A percentile compares a stretch with the other conserved stretches of the same genome.
Conservation (phyloP, 1,139 yeast species). For the Yamadazyma mexicana region DNA sequence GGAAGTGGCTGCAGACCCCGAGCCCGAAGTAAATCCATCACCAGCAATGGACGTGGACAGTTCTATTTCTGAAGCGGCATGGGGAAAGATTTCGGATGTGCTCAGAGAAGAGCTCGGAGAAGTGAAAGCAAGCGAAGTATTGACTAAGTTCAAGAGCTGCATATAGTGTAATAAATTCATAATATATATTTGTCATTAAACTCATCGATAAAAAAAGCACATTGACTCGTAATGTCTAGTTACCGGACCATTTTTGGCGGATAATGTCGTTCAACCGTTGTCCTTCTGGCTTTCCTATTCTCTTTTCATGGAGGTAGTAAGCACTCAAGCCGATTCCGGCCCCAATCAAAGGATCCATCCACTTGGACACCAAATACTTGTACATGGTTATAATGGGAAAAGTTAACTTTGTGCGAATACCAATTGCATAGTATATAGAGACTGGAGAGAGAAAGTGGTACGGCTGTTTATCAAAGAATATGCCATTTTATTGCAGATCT, state of each 20-base stretch:
- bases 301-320: constrained; percentile 57
- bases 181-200: constrained; percentile 1
- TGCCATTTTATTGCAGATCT: too few relatives aligned
- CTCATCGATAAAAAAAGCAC: neutral
- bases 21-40: constrained; percentile 7
- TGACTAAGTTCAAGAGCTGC: constrained; percentile 36
- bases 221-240: neutral
- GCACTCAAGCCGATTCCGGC: constrained; percentile 57
- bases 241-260: constrained; percentile 3
- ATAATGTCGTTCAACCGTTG: constrained; percentile 54
- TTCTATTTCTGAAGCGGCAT: constrained; percentile 24
- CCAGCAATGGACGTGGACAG: constrained; percentile 18
- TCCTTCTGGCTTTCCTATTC: constrained; percentile 56
- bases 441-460: too few relatives aligned
- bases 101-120: constrained; percentile 30
- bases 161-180: neutral
- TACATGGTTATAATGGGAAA: constrained; percentile 15
- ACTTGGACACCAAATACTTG: constrained; percentile 39
- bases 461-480: too few relatives aligned
- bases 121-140: constrained; percentile 22
- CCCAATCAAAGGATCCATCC: constrained; percentile 61
- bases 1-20: constrained; percentile 11
- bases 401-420: constrained; percentile 1
- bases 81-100: constrained; percentile 31
- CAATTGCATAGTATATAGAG: too few relatives aligned